Base-by-base conservation (phyloP, 2,329 filamentous ascomycete species). In the Talaromyces marneffei region DNA sequence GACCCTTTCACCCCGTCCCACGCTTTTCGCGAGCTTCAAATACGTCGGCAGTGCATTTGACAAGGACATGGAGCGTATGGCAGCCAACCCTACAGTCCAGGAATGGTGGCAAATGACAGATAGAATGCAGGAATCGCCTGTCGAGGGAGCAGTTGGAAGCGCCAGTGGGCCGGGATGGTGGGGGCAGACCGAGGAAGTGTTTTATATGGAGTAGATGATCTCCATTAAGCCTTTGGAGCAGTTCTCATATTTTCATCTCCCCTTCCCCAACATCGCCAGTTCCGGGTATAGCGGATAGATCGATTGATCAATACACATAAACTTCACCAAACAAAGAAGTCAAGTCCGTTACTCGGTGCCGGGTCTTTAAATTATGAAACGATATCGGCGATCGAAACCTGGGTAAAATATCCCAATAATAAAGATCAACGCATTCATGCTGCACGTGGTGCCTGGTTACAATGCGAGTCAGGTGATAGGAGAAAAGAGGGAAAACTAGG, bases 31-130 rank as follows among this genome's bases (percentile, higher is more conserved):
- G 0, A 85, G 79, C 25, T 91, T 92, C 79, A 92, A 90, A 72
- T 93, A 92, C 68, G 79, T 88, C n/a, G 90, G 90, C 0, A 83
- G 83, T 63, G 83, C 90, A 65, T 92, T 84, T 63, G 85, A 83
- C 2, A 86, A 80, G 9, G 90, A 93, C 70, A 92, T 93, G 90
- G 82, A 84, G 73, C 81, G 79, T 64, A 92, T 92, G 89, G 80
- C 82, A 1, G 85, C 84, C 61, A 91, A 92, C 67, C 82, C 84
- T 0, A 87, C 87, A 69, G 87, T 92, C 35, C 82, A 85, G 60
- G 86, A 89, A 72, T 93, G 90, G 90, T 93, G 89, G 89, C 78
- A 78, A 62, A 87, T 92, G 85, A 92, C 90, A 55, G 90, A 93
- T 72, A 79, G 80, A 14, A 90, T 87, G 80, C 90, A 73, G 68